A percentile compares a stretch with the other conserved stretches of the same genome.
These are phyloP conservation scores for Linum usitatissimum DNA, from an alignment of 345 rosid genomes.

Conservation along the genomic window DNA sequence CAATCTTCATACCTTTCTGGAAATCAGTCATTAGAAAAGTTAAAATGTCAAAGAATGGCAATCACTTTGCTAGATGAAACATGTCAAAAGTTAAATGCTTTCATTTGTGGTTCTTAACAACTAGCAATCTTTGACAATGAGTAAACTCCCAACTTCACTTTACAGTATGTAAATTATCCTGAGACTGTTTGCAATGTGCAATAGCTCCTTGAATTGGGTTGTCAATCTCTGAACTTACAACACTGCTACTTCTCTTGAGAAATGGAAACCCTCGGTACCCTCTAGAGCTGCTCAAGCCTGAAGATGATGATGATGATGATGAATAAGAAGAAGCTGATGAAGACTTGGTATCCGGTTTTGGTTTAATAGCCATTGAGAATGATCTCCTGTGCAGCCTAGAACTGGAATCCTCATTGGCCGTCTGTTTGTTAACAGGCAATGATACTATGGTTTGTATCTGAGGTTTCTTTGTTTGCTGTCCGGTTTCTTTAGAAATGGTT, in stretches of 20 bases:
- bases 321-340: slow-evolving; percentile 3
- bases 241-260: slow-evolving; percentile 20
- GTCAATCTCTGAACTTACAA: slow-evolving; percentile 37
- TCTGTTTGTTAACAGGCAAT: slow-evolving; percentile 11
- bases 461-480: slow-evolving; percentile 14
- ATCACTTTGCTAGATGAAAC: too few species aligned
- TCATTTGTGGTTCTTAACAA: slow-evolving; percentile 45
- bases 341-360: slow-evolving; percentile 14
- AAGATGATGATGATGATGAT: slow-evolving; percentile 11
- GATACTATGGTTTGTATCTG: slow-evolving; percentile 30
- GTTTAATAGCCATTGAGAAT: slow-evolving; percentile 21
- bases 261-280: slow-evolving; percentile 16
- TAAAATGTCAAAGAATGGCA: not conserved
- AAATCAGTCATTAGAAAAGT: not conserved
- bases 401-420: slow-evolving; percentile 11
- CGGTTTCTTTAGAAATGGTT: slow-evolving; percentile 18
- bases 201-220: slow-evolving; percentile 87
- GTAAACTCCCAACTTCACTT: slow-evolving; percentile 40
- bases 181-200: slow-evolving; percentile 75
- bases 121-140: slow-evolving; percentile 36
- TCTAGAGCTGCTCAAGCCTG: slow-evolving; percentile 2
- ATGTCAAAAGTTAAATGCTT: too few species aligned
- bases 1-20: not conserved
- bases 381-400: slow-evolving; percentile 26
- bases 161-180: slow-evolving; percentile 28